A percentile compares a stretch with the other conserved stretches of the same genome.
Evolutionary conservation across 768 basidiomycete genomes (phyloP).

Genomic region (Lentinula guzmanii): DNA sequence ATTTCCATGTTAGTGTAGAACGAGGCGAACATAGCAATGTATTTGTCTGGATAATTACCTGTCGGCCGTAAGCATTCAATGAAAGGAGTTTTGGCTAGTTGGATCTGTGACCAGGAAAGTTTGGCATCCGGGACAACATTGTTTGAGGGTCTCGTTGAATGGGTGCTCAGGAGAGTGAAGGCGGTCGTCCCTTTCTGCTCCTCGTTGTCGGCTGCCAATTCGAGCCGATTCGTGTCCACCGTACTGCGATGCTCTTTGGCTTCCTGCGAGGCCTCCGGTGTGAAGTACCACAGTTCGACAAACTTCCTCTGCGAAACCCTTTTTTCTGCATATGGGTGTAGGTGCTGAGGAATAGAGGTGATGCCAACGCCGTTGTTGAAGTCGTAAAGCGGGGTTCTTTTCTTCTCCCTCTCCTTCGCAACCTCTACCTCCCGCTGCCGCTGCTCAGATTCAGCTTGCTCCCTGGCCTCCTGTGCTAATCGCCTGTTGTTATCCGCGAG

Average conservation of each 20-base stretch:
- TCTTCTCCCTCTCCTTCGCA: slow-evolving; percentile 12
- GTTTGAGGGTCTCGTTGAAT: not conserved
- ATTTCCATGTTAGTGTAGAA: too few species aligned
- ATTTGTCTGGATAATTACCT: too few species aligned
- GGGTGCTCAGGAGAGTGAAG: not conserved
- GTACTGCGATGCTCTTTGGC: not conserved
- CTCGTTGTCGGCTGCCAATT: not conserved
- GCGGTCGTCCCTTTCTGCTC: not conserved
- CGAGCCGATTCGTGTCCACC: not conserved
- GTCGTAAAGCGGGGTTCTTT: not conserved
- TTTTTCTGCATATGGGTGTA: too few species aligned
- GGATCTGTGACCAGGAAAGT: slow-evolving; percentile 4
- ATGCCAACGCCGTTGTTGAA: too few species aligned
- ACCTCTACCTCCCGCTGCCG: slow-evolving; percentile 12
- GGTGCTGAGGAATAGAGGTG: too few species aligned
- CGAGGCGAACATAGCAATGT: too few species aligned
- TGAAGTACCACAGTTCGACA: too few species aligned
- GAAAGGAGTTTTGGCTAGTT: not conserved
- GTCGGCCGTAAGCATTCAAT: too few species aligned
- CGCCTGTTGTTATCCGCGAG: slow-evolving; percentile 17
- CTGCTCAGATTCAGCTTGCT: slow-evolving; percentile 7
- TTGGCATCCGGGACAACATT: not conserved
- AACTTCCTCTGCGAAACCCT: too few species aligned
- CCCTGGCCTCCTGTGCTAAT: slow-evolving; percentile 12
- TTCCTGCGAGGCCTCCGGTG: too few species aligned